These are phyloP conservation scores for Xylaria bambusicola DNA, from an alignment of 495 filamentous ascomycete species.

Conservation along the genomic window DNA sequence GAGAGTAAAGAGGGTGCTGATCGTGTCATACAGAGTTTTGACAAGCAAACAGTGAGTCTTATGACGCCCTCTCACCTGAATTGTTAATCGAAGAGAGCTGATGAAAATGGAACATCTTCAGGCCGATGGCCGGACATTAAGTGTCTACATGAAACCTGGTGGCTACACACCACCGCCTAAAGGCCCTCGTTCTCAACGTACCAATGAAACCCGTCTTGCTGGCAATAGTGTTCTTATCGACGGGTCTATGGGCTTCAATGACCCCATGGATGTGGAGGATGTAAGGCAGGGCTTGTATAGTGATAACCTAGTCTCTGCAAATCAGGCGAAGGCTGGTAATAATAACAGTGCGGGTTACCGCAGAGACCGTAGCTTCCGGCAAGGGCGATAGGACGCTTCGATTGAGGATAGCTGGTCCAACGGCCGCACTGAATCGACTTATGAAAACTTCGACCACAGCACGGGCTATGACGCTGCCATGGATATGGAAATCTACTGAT, in stretches of 20 bases:
- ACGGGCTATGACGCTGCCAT: too few relatives aligned
- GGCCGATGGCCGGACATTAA: conserved; percentile 84
- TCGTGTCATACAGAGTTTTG: conserved; percentile 77
- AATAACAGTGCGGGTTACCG: conserved; percentile 25
- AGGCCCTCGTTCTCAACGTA: conserved; percentile 38
- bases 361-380: conserved; percentile 40
- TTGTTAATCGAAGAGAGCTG: conserved; percentile 2
- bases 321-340: conserved; percentile 15
- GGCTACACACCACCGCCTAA: conserved; percentile 26
- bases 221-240: conserved; percentile 54
- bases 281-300: conserved; percentile 42
- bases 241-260: conserved; percentile 62
- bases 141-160: conserved; percentile 68
- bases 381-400: conserved; percentile 13
- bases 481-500: too few relatives aligned
- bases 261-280: conserved; percentile 54
- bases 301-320: conserved; percentile 35
- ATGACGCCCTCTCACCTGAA: neutral
- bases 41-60: conserved; percentile 74
- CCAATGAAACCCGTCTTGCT: conserved; percentile 42
- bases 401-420: neutral
- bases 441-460: too few relatives aligned
- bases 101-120: conserved; percentile 34
- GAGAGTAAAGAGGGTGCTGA: conserved; percentile 76
- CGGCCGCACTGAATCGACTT: too few relatives aligned